Evolutionary conservation across 2,329 filamentous ascomycete species (phyloP), one percentile per base, ranked within the genome.

Genomic region (Stylonectria norvegica): DNA sequence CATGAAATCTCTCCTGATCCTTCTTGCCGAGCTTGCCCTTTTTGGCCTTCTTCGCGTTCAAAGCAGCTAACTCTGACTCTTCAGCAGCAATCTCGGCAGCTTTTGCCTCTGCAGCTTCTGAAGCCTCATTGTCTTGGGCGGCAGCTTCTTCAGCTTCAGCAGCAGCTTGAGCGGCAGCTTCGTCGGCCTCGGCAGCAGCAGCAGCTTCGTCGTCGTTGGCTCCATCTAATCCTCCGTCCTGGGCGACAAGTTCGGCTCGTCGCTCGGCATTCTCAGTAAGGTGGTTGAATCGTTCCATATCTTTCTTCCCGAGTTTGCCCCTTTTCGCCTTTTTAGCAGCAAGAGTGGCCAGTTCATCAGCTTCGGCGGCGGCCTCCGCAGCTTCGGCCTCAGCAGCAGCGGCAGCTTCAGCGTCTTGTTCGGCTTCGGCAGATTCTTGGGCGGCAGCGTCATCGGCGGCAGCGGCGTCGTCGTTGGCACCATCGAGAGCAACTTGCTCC

Each of bases 251-350:
- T 44, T 69, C 67, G 5, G 64, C 62, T 22, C 67, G 60, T 43
- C 55, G 56, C 19, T 53, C 56, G 18, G 61, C 57, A 20, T 59
- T 65, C 25, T 60, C 60, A 8, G 58, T 63, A 5, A 73, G 52
- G 6, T 52, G 49, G 22, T 66, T 60, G 18, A 67, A 60, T 43
- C 68, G 72, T 43, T 75, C 69, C 35, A 72, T 60, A 20, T 72
- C 71, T 41, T 65, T 72, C 47, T 68, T 74, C 2, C 53, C 57
- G 10, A 72, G 50, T 43, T 64, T 74, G 39, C 62, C 60, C 55
- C 72, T 78, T 49, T 70, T 73, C 2, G 64, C 64, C 50, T 73
- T 76, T 53, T 76, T 78, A 17, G 65, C 62, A 30, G 68, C 70
- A 4, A 73, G 58, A 4, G 58, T 53, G 11, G 58, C 64, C 10